Percentiles rank a stretch among this genome's conserved stretches.
These are phyloP conservation scores for Pisolithus microcarpus DNA, from an alignment of 768 basidiomycete genomes.

Conservation along the genomic window DNA sequence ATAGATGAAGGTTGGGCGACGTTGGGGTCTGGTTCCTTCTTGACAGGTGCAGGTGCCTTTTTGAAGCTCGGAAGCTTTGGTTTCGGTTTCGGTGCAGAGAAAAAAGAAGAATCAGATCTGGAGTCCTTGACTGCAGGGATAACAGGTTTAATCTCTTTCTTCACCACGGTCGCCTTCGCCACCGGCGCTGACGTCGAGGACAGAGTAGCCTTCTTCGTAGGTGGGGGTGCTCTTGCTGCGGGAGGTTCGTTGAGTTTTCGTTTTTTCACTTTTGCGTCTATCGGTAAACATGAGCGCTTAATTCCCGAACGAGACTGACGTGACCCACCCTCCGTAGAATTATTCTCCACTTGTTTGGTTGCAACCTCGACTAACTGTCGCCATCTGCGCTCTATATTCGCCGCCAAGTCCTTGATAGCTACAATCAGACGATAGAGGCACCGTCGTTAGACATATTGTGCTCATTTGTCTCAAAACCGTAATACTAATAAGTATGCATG, in stretches of 20 bases:
- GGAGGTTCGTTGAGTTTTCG: constrained; percentile 57
- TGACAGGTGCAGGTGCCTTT: constrained; percentile 52
- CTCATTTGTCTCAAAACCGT: constrained; percentile 25
- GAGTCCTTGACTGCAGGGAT: constrained; percentile 55
- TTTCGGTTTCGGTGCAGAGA: constrained; percentile 80
- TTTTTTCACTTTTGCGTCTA: constrained; percentile 64
- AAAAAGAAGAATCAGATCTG: constrained; percentile 82
- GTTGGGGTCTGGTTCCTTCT: constrained; percentile 50
- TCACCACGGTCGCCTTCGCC: constrained; percentile 34
- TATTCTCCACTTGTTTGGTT: constrained; percentile 35
- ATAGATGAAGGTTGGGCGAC: constrained; percentile 70
- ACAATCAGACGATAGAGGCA: constrained; percentile 35
- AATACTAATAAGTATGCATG: constrained; percentile 25
- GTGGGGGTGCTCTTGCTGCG: constrained; percentile 41
- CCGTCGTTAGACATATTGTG: constrained; percentile 62
- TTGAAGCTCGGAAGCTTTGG: constrained; percentile 81
- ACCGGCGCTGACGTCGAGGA: constrained; percentile 21
- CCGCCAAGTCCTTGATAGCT: constrained; percentile 94
- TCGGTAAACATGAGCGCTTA: constrained; percentile 16
- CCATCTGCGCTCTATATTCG: constrained; percentile 82
- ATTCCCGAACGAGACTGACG: constrained; percentile 35
- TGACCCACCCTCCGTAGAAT: constrained; percentile 67
- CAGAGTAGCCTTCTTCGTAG: constrained; percentile 61
- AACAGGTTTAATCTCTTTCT: constrained; percentile 46
- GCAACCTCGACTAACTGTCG: constrained; percentile 53